Base-by-base conservation (phyloP, 2,329 filamentous ascomycete genomes). In the Cryphonectria radicalis region DNA sequence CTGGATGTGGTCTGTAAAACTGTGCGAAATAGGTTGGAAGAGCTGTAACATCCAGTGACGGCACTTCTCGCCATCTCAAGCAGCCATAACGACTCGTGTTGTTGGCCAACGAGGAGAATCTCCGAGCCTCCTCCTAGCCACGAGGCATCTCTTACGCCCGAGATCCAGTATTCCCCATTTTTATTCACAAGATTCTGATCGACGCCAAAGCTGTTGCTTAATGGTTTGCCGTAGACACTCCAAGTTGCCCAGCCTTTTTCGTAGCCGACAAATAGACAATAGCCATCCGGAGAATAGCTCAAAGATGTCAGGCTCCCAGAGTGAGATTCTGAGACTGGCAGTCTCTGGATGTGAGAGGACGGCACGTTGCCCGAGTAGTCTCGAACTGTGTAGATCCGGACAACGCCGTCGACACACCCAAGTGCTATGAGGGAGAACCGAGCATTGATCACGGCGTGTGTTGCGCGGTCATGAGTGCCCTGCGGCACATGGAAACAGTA, bases 291-390 rank as follows among this genome's bases (percentile, higher is more conserved):
- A 0, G 96, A 98, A 83, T 97, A 99, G 72, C 84, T 90, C 74
- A 99, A 81, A 42, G 90, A 92, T 2, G 89, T 94, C 67, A 98
- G 83, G 17, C 82, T 80, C 0, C 96, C 96, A 1, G 93, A 91
- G 22, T 89, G 87, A 25, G 86, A 82, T 5, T 85, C 81, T 1
- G 94, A 94, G 0, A 91, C 89, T 17, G 92, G 91, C 1, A 93
- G 84, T 68, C 84, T 87, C 73, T 98, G 89, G 43, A 88, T 89
- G 79, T 98, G 95, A 1, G 95, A 98, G 19, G 92, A 83, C 6
- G 94, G 93, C 68, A 99, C 94, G 77, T 97, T 97, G 62, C 96
- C 96, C 6, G 91, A 91, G 77, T 99, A 98, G 79, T 99, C 96
- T 78, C 92, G 91, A 43, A 94, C 96, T 1, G 91, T 94, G 78